Conservation (phyloP, 2,329 filamentous ascomycete genomes). For the Emericellopsis cladophorae region DNA sequence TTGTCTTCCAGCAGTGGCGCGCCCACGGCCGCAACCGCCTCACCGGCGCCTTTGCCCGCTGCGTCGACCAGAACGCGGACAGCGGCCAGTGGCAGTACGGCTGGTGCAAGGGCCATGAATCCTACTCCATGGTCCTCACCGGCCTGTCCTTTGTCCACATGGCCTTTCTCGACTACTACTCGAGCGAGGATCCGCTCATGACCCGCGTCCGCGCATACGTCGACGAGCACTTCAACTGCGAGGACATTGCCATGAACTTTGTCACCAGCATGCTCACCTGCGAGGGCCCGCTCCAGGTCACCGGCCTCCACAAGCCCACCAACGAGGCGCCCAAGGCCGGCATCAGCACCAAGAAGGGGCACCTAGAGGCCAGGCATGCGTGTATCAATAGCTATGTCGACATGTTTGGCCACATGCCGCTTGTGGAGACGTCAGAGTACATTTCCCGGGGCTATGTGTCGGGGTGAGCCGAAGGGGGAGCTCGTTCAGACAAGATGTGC, state of each 20-base stretch:
- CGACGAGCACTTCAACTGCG: slow-evolving; percentile 26
- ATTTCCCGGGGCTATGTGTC: too few species aligned
- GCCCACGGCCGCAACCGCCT: slow-evolving; percentile 20
- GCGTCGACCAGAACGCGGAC: slow-evolving; percentile 10
- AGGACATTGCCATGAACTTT: slow-evolving; percentile 26
- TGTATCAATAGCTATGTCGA: slow-evolving; percentile 21
- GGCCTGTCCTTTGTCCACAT: slow-evolving; percentile 23
- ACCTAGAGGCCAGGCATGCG: slow-evolving; percentile 16
- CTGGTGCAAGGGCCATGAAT: slow-evolving; percentile 15
- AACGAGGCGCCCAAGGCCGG: slow-evolving; percentile 16
- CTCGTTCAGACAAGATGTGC: too few species aligned
- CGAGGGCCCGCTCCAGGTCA: slow-evolving; percentile 19
- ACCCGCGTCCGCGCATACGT: slow-evolving; percentile 20
- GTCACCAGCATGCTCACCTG: slow-evolving; percentile 18
- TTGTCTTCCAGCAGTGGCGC: slow-evolving; percentile 27
- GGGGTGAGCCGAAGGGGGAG: too few species aligned
- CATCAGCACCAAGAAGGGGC: slow-evolving; percentile 18
- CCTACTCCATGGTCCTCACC: slow-evolving; percentile 23
- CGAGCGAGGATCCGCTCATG: slow-evolving; percentile 14
- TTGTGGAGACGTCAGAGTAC: slow-evolving; percentile 9
- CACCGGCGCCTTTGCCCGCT: slow-evolving; percentile 21
- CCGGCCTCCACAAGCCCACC: slow-evolving; percentile 15
- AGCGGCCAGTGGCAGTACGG: slow-evolving; percentile 16
- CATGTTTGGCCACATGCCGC: slow-evolving; percentile 19
- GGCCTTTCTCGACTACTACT: slow-evolving; percentile 23